Base-by-base conservation (phyloP, 1,284 basidiomycete genomes). In the Ceraceosorus bombacis region DNA sequence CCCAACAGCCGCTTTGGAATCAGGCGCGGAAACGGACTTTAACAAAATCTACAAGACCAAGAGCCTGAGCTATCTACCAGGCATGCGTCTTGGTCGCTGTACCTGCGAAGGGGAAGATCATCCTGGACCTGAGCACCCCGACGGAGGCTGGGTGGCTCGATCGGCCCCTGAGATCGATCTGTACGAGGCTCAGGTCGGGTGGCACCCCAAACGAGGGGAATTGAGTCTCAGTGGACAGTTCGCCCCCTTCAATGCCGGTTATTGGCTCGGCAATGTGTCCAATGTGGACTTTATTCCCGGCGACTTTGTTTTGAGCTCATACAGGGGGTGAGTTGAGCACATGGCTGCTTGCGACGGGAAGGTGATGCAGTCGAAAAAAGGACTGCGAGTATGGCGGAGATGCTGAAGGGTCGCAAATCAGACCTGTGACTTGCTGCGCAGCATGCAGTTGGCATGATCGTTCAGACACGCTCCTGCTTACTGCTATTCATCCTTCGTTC, bases 111-210 rank as follows among this genome's bases (percentile, higher is more conserved):
- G 63, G 8, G 63, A 59, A 38, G 75, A 76, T 57, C 76, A 77
- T 46, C 76, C 76, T 2, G 76, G 76, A 2, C 74, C 72, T 2
- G 55, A 52, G 36, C 61, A 67, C 15, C 40, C 61, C 15, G 71
- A 76, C 43, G 75, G 75, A 2, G 56, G 67, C 0, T 73, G 59
- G 59, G 67, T 69, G 10, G 76, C 69, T 2, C 83, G 90, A 40
- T 82, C 85, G 0, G 88, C 89, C 0, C 90, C 90, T 5, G 90
- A 93, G 79, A 90, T 94, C 59, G 88, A 90, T 78, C 80, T 90
- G 43, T 82, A 90, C 61, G 88, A 90, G 76, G 88, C 87, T 6
- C 55, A 59, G 39, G 60, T 62, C 5, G 79, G 80, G 27, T 27
- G 27, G 27, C 27, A 27, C 27, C 36, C 69, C 71, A 6, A 69